Evolutionary conservation across 441 rosid species (phyloP).

Genomic region (Adansonia gregorii): DNA sequence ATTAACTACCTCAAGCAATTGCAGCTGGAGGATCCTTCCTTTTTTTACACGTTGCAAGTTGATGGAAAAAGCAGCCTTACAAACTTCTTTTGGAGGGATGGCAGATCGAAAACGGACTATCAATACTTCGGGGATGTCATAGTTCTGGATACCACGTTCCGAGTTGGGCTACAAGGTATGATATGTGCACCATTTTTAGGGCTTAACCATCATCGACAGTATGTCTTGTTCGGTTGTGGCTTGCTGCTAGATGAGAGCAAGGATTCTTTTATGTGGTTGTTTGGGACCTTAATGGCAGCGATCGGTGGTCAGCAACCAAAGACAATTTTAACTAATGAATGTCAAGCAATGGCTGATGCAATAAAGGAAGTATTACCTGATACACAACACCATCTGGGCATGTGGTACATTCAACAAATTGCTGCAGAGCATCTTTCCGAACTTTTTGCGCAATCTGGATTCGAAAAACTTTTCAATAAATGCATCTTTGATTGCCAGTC

Average conservation of each 20-base stretch:
- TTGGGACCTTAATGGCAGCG: conserved; percentile 19
- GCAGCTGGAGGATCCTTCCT: conserved; percentile 18
- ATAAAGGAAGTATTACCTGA: conserved; percentile 14
- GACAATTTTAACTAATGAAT: conserved; percentile 8
- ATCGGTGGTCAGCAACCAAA: conserved; percentile 4
- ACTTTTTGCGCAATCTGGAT: neutral
- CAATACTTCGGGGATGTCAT: conserved; percentile 3
- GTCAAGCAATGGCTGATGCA: conserved; percentile 19
- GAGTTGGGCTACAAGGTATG: neutral
- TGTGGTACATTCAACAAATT: conserved; percentile 17
- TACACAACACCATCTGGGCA: conserved; percentile 12
- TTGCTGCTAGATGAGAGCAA: conserved; percentile 20
- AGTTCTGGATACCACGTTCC: conserved; percentile 21
- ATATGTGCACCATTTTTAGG: conserved; percentile 13
- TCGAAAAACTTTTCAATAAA: conserved; percentile 1
- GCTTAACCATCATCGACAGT: conserved; percentile 19
- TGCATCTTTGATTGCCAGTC: neutral
- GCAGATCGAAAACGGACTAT: conserved; percentile 9
- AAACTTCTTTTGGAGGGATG: conserved; percentile 15
- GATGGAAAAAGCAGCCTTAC: neutral
- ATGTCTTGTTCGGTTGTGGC: conserved; percentile 10
- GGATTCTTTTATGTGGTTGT: conserved; percentile 16
- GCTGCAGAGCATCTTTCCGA: neutral
- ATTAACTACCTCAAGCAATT: conserved; percentile 12
- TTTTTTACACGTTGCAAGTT: conserved; percentile 20